Base-by-base conservation (phyloP, 805 yeast species). In the Yarrowia sp. region DNA sequence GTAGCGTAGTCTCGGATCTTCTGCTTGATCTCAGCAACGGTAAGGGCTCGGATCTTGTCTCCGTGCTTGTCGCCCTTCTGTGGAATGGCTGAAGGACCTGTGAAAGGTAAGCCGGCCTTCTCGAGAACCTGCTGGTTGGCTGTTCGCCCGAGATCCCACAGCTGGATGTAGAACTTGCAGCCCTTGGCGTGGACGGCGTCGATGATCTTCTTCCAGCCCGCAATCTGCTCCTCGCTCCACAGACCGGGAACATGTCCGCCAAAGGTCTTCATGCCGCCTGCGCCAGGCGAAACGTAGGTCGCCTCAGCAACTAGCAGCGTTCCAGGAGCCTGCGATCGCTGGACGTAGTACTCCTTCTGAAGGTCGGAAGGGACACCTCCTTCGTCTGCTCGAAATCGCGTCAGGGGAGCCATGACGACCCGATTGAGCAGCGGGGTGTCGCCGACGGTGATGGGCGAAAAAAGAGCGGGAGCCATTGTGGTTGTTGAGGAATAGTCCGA, bases 181-280 rank as follows among this genome's bases (percentile, higher is more conserved):
- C 70, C 71, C 63, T 79, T 76, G 4, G 66, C 72, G 65, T 81
- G 85, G 21, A 80, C 78, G 9, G 70, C 74, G 31, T 79, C 80
- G 25, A 70, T 72, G 46, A 81, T 74, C 47, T 68, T 69, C 65
- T 76, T 76, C 97, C 97, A 90, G 0, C 93, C 96, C 74, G 87
- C 94, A 56, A 90, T 81, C 67, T 88, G 93, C 67, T 86, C 91
- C 70, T 88, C 89, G 0, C 87, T 78, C 92, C 90, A 88, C 24
- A 72, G 65, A 16, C 75, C 73, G 18, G 75, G 72, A n/a, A 65
- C 64, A n/a, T 47, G 55, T 1, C 55, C 55, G 14, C 55, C 55
- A 47, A 31, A 47, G 21, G 66, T 66, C 6, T 63, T 14, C 82
- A 79, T 65, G 61, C 74, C 33, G 77, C 80, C 79, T 0, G 59